A percentile compares a stretch with the other conserved stretches of the same genome.
Conservation (phyloP, 2,329 filamentous ascomycete genomes). For the Trichoderma cornu-damae region DNA sequence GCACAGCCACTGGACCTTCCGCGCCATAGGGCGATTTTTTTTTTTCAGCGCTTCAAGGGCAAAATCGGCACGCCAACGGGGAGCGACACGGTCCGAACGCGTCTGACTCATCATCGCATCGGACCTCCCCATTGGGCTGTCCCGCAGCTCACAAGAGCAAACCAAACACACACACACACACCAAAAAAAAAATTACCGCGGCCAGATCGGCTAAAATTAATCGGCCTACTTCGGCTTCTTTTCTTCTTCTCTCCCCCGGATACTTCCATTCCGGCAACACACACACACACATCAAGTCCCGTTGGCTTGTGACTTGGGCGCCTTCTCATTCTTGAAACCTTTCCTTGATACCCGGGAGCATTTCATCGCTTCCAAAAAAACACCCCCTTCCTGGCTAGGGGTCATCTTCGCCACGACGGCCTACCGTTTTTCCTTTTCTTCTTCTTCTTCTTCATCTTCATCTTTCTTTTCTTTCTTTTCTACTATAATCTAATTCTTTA, state of each 20-base stretch:
- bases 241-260: too few relatives aligned
- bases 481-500: conserved; percentile 10
- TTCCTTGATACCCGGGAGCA: conserved; percentile 13
- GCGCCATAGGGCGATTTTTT: not conserved
- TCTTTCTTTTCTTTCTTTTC: not conserved
- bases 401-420: conserved; percentile 4
- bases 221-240: conserved; percentile 8
- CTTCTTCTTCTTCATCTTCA: too few relatives aligned
- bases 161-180: not conserved
- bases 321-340: not conserved
- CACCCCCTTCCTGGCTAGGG: not conserved
- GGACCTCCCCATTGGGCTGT: not conserved
- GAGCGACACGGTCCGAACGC: conserved; percentile 1
- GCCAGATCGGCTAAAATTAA: conserved; percentile 2
- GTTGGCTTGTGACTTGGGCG: too few relatives aligned
- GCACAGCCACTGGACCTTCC: conserved; percentile 2
- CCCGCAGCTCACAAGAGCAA: not conserved
- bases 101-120: conserved; percentile 10
- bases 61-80: conserved; percentile 8
- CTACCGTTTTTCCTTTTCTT: not conserved
- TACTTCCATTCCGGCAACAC: not conserved
- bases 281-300: too few relatives aligned
- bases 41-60: conserved; percentile 6
- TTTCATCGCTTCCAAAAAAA: not conserved
- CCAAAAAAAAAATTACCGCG: too few relatives aligned